These are phyloP conservation scores for Raphidocelis subcapitata DNA, from an alignment of 139 green algal species.

Conservation along the genomic window DNA sequence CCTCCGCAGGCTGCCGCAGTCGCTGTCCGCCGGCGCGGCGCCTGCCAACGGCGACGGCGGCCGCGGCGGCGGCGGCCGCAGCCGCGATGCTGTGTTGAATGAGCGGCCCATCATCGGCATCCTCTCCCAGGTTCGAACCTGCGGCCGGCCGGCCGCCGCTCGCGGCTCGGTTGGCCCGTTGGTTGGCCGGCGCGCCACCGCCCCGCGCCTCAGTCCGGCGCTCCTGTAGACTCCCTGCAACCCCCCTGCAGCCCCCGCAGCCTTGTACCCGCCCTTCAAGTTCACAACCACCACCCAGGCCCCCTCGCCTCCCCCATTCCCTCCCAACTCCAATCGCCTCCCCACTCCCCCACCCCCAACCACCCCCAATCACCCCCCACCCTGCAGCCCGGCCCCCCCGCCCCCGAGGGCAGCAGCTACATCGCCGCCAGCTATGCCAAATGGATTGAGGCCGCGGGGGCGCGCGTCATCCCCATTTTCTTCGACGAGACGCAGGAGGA, in stretches of 20 bases:
- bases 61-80: too few species aligned
- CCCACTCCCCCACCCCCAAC: neutral
- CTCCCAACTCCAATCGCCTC: too few species aligned
- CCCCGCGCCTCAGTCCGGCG: conserved; percentile 11
- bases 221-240: conserved; percentile 11
- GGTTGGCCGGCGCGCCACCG: neutral
- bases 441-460: conserved; percentile 72
- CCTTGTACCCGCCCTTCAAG: too few species aligned
- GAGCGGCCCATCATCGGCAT: conserved; percentile 65
- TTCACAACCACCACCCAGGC: too few species aligned
- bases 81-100: too few species aligned
- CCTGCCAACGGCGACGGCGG: too few species aligned
- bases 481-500: conserved; percentile 65
- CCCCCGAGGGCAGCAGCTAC: conserved; percentile 65
- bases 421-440: conserved; percentile 84
- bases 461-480: conserved; percentile 72
- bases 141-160: neutral
- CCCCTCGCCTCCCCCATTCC: too few species aligned
- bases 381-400: conserved; percentile 57
- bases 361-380: too few species aligned
- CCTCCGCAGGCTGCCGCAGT: too few species aligned
- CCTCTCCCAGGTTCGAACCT: conserved; percentile 45
- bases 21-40: too few species aligned
- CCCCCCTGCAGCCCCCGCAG: neutral
- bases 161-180: neutral